A percentile compares a stretch with the other conserved stretches of the same genome.
Conservation (phyloP, 345 rosid species). For the Eucalyptus curtisii region DNA sequence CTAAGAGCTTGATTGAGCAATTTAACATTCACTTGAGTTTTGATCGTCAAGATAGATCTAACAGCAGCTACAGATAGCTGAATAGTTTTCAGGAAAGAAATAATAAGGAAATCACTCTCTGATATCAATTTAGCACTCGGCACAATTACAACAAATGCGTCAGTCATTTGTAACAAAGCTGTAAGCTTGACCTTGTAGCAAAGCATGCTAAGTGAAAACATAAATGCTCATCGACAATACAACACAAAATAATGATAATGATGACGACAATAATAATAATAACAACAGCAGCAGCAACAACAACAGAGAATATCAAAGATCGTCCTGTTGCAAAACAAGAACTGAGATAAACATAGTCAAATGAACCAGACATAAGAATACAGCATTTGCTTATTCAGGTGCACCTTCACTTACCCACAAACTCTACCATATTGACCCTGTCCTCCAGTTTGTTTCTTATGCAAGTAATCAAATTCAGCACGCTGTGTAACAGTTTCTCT, state of each 20-base stretch:
- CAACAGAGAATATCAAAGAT: neutral
- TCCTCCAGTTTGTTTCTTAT: slow-evolving; percentile 98
- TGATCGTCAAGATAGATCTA: neutral
- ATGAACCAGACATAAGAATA: neutral
- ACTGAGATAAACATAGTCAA: neutral
- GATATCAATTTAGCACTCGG: neutral
- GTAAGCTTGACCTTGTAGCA: neutral
- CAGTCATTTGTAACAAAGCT: neutral
- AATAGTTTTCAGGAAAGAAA: neutral
- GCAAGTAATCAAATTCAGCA: slow-evolving; percentile 91
- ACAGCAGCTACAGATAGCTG: neutral
- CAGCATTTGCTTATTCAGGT: neutral
- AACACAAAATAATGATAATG: neutral
- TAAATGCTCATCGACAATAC: neutral
- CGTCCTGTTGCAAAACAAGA: neutral
- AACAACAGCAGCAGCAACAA: no score
- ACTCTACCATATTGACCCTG: slow-evolving; percentile 98
- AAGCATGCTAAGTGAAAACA: neutral
- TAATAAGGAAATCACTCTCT: neutral
- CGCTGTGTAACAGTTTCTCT: slow-evolving; percentile 89
- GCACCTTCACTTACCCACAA: slow-evolving; percentile 44
- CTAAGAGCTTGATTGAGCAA: neutral
- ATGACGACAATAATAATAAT: no score
- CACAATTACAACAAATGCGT: neutral
- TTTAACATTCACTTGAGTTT: neutral